phyloP scores from a whole-genome alignment of 257 asterid species.

The Capsicum pubescens region DNA sequence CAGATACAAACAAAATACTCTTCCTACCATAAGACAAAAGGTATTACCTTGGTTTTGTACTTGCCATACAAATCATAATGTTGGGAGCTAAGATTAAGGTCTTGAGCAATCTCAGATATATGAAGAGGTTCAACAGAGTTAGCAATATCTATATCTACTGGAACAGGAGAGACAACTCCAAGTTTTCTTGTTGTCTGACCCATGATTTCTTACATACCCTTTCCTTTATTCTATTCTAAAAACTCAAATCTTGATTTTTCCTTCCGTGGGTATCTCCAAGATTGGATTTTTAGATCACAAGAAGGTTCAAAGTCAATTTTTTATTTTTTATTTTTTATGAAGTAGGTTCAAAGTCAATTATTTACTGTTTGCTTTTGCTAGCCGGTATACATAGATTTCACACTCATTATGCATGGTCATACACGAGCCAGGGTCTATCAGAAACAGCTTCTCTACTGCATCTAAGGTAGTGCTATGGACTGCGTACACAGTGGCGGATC shows the following conservation, averaged over 20 bases:
- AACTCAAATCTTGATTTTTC: not conserved
- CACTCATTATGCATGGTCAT: no score
- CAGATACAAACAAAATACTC: not conserved
- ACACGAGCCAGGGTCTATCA: no score
- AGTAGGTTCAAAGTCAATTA: no score
- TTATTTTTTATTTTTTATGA: no score
- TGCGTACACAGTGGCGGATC: no score
- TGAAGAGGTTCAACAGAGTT: conserved; percentile 86
- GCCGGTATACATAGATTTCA: no score
- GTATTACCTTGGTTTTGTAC: conserved; percentile 81
- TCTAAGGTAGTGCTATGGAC: no score
- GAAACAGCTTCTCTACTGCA: no score
- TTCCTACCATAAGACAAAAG: no score
- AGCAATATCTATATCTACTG: conserved; percentile 38
- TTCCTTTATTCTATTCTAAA: not conserved
- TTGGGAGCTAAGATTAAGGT: conserved; percentile 64
- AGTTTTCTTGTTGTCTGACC: conserved; percentile 78
- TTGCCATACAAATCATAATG: conserved; percentile 94
- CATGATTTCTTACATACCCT: not conserved
- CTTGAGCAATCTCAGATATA: conserved; percentile 79
- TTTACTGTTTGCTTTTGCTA: no score
- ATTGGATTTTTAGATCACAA: not conserved
- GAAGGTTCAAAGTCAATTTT: not conserved
- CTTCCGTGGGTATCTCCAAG: not conserved
- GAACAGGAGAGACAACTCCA: conserved; percentile 81